These are phyloP conservation scores for Chaetomiaceae sp. DNA, from an alignment of 2,329 filamentous ascomycete species.

Conservation along the genomic window DNA sequence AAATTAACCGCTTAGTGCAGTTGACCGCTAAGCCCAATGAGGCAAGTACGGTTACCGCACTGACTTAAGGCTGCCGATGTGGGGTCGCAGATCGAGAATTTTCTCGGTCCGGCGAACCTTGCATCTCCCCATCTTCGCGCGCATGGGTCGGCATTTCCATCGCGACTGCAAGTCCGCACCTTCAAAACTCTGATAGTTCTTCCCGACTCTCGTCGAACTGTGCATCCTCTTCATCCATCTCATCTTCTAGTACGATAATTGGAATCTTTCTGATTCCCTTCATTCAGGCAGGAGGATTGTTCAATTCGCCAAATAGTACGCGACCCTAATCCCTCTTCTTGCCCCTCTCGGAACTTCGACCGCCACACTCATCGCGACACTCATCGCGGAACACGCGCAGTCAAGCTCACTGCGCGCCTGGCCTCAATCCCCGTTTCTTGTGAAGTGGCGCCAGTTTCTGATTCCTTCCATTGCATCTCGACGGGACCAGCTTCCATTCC, in stretches of 20 bases:
- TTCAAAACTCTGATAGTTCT: slow-evolving; percentile 1
- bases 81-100: neutral
- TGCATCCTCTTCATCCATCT: neutral
- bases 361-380: neutral
- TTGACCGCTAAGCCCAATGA: neutral
- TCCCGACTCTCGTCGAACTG: neutral
- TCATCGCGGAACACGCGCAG: neutral
- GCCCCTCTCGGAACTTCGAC: neutral
- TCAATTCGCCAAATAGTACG: neutral
- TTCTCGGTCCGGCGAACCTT: neutral
- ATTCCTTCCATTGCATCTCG: neutral
- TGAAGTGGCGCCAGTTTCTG: slow-evolving; percentile 1
- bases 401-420: neutral
- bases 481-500: neutral
- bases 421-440: neutral
- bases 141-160: slow-evolving; percentile 1
- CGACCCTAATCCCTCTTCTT: neutral
- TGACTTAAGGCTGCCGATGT: too few relatives aligned
- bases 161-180: neutral
- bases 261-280: neutral
- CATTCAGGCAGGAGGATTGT: neutral
- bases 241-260: neutral
- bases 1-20: neutral
- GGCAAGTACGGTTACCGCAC: too few relatives aligned
- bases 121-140: slow-evolving; percentile 3